phyloP scores from a whole-genome alignment of 495 filamentous ascomycete species.

The Talaromyces wortmannii region DNA sequence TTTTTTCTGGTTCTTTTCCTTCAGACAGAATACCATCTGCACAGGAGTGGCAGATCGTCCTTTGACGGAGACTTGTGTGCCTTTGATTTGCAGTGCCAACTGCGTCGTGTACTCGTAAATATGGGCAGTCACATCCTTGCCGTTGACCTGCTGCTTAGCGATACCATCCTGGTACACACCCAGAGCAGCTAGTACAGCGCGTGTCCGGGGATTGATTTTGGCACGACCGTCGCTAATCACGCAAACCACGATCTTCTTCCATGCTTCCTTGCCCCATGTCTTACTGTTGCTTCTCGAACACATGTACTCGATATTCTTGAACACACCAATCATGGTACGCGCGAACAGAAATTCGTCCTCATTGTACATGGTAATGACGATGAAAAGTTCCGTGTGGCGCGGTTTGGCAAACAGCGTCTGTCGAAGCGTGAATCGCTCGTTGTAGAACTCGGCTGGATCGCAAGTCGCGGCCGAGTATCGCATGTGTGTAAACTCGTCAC shows the following conservation, averaged over 20 bases:
- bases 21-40: conserved; percentile 97
- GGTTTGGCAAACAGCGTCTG: conserved; percentile 93
- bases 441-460: conserved; percentile 82
- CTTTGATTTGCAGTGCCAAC: conserved; percentile 79
- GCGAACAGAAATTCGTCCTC: conserved; percentile 97
- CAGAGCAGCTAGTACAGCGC: conserved; percentile 84
- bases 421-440: conserved; percentile 84
- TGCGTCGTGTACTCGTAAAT: conserved; percentile 99
- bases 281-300: conserved; percentile 83
- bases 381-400: conserved; percentile 92
- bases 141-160: conserved; percentile 96
- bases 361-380: conserved; percentile 99
- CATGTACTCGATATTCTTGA: conserved; percentile 98
- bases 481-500: conserved; percentile 99
- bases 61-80: conserved; percentile 76
- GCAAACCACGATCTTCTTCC: conserved; percentile 99
- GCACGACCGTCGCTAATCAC: conserved; percentile 96
- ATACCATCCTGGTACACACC: conserved; percentile 98
- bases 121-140: conserved; percentile 94
- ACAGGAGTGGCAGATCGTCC: conserved; percentile 71
- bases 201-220: conserved; percentile 92
- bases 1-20: conserved; percentile 99
- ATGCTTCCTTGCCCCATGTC: conserved; percentile 97
- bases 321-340: conserved; percentile 92
- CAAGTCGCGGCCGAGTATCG: conserved; percentile 95